Conservation (phyloP, 2,329 filamentous ascomycete genomes). For the Arthrobotrys musiformis region DNA sequence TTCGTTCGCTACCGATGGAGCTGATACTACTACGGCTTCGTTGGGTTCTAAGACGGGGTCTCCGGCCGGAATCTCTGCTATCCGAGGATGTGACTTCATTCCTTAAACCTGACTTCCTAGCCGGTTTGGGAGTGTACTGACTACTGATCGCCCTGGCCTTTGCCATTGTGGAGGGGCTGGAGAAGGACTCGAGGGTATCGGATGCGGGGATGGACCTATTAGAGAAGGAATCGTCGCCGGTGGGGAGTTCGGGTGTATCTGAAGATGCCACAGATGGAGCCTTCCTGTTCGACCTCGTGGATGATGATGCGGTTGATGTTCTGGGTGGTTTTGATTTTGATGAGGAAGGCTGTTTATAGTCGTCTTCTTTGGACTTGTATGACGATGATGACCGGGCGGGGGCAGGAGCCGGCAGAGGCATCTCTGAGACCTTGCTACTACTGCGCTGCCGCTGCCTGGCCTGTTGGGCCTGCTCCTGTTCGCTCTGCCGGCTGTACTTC, state of each 20-base stretch:
- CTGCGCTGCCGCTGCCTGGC: not conserved
- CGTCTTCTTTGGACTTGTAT: slow-evolving; percentile 25
- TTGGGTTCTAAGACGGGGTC: slow-evolving; percentile 43
- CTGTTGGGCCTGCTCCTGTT: not conserved
- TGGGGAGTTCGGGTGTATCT: slow-evolving; percentile 37
- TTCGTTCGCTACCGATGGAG: slow-evolving; percentile 43
- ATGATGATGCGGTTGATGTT: slow-evolving; percentile 27
- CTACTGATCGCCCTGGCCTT: slow-evolving; percentile 51
- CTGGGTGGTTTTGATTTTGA: slow-evolving; percentile 36
- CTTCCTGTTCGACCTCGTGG: not conserved
- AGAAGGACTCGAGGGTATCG: slow-evolving; percentile 50
- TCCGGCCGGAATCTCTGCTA: slow-evolving; percentile 8
- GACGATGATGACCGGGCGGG: slow-evolving; percentile 2
- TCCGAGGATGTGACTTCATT: slow-evolving; percentile 45
- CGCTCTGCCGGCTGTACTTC: not conserved
- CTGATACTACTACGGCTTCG: slow-evolving; percentile 52
- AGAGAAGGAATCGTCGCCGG: slow-evolving; percentile 30
- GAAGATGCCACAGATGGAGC: slow-evolving; percentile 38
- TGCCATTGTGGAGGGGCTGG: slow-evolving; percentile 52
- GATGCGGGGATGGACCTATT: slow-evolving; percentile 31
- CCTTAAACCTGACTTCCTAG: slow-evolving; percentile 41
- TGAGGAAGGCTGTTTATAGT: slow-evolving; percentile 29
- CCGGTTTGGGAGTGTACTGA: slow-evolving; percentile 48
- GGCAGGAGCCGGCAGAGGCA: slow-evolving; percentile 21
- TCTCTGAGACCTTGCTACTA: slow-evolving; percentile 30